Evolutionary conservation across 2,329 filamentous ascomycete genomes (phyloP), one percentile per base, ranked within the genome.

Genomic region (Fusarium armeniacum): DNA sequence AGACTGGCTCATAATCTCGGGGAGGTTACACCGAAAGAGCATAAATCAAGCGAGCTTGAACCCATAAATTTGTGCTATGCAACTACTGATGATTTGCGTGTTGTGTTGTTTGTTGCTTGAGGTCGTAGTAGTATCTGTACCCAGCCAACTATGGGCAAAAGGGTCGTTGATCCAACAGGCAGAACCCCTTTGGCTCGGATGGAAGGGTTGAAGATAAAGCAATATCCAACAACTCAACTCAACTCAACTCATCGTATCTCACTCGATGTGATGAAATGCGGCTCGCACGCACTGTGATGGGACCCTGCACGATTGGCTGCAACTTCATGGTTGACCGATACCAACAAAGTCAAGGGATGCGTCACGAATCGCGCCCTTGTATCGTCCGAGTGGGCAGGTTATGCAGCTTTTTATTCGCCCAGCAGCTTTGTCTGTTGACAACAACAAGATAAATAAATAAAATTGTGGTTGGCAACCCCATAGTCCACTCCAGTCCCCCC

Each of bases 291-390:
- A 70, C 67, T 71, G 68, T 71, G 60, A 62, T 45, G 46, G 63
- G 52, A 28, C 61, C 63, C 54, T 71, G 47, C 50, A 65, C 64
- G 49, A 71, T 71, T 71, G 68, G 68, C 60, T 69, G 59, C 32
- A 58, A 28, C 46, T 47, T 65, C 50, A 56, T 68, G 54, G 64
- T 61, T 65, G 59, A 53, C 64, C 47, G 68, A 71, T 71, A 71
- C 68, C 69, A 71, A 71, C 65, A 71, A 69, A 52, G 53, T 69
- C 65, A 35, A 71, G 56, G 60, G 64, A 71, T 71, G 68, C 56
- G 60, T 71, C 64, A 71, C 68, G 68, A 71, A 65, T 71, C 60
- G 56, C 56, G 68, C 58, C 62, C 67, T 68, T 51, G 58, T 70
- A 66, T 45, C 30, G 20, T 58, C 22, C 26, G 49, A 68, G 57